Evolutionary conservation across 177 flowering plant species (phyloP), one percentile per base, ranked within the genome.

Genomic region (Vitis hybrid): DNA sequence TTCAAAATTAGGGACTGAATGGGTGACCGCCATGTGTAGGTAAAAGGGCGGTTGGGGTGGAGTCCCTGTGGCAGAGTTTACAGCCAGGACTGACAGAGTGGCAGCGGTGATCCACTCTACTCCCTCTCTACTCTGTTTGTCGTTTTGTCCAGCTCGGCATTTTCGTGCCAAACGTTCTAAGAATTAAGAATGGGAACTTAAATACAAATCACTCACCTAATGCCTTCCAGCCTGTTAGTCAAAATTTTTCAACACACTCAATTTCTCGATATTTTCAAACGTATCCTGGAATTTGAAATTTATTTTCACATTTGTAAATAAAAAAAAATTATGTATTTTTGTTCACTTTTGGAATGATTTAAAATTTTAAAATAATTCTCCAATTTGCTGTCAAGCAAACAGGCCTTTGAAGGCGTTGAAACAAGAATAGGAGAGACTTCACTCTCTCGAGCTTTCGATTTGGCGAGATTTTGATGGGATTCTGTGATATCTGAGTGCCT

Each of bases 161-260:
- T 57, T 48, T 62, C 54, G 19, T 57, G 30, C 54, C 1, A 35
- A 35, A 35, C 46, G 46, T 5, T 19, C 52, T 10, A 50, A 59
- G 52, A 49, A 21, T 18, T 40, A 11, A 24, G 6, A 59, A 21
- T 8, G 15, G 49, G 48, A 35, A 50, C 49, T 1, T 10, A 21
- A 60, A 69, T 19, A 12, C 19, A 48, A 63, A 62, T 35, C 56
- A 62, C 55, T 64, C 66, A 54, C 57, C 50, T 52, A 67, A 67
- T 61, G 75, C 52, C 12, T 32, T 64, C 69, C 72, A 74, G 69
- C 64, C 72, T 74, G 72, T 52, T 60, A 52, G 73, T 57, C 69
- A 70, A 69, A 74, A 71, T 67, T 48, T 62, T 73, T 71, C 65
- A 3, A 52, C 17, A 24, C 19, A 9, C 32, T 46, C 52, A 24